Percentiles rank a stretch among this genome's conserved stretches.
These are phyloP conservation scores for Penicillium sp. DNA, from an alignment of 2,329 filamentous ascomycete genomes.

Conservation along the genomic window DNA sequence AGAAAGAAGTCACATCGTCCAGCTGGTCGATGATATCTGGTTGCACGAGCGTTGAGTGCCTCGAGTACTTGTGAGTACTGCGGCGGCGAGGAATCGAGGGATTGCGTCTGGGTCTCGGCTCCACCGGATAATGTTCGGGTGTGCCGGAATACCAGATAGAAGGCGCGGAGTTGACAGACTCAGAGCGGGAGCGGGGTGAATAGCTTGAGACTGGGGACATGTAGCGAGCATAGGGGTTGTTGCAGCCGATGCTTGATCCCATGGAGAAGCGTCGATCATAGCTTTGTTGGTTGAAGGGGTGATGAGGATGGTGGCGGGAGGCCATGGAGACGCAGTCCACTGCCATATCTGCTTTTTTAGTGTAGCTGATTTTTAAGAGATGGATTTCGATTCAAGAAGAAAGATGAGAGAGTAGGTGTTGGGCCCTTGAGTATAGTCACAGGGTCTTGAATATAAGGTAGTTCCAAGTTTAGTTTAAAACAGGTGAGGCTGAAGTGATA, in stretches of 20 bases:
- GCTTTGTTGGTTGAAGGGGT: constrained; percentile 18
- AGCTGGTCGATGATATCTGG: constrained; percentile 78
- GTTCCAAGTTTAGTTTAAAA: constrained; percentile 1
- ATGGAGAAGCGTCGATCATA: constrained; percentile 9
- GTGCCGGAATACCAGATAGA: constrained; percentile 25
- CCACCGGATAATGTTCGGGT: constrained; percentile 27
- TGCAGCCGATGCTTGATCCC: constrained; percentile 14
- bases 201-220: constrained; percentile 23
- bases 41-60: constrained; percentile 45
- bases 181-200: constrained; percentile 20
- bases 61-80: constrained; percentile 19
- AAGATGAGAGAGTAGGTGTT: not conserved
- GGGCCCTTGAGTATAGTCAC: constrained; percentile 6
- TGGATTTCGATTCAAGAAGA: not conserved
- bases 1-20: constrained; percentile 60
- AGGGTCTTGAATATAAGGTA: constrained; percentile 10
- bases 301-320: constrained; percentile 21
- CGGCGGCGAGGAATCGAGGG: constrained; percentile 16
- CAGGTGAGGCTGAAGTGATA: constrained; percentile 13
- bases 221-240: constrained; percentile 29
- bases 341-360: constrained; percentile 12
- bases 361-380: not conserved
- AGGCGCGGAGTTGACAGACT: constrained; percentile 22
- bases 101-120: constrained; percentile 22
- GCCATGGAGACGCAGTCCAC: constrained; percentile 25